Evolutionary conservation across 495 filamentous ascomycete genomes (phyloP).

Genomic region (Diplogelasinospora grovesii): DNA sequence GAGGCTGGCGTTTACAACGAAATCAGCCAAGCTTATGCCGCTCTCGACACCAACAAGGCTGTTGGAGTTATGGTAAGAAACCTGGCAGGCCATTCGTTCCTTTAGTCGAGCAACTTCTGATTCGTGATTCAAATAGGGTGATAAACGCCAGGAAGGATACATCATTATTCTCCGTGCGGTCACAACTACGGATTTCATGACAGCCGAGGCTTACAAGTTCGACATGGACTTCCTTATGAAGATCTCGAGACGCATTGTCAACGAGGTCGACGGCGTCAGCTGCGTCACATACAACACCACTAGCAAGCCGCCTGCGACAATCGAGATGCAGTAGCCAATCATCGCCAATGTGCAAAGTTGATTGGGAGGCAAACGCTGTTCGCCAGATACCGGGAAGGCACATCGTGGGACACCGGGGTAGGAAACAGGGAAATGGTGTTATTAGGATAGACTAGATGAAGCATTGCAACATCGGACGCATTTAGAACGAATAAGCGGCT

Average conservation of each 20-base stretch:
- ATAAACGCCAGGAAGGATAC: conserved; percentile 56
- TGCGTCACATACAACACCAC: conserved; percentile 54
- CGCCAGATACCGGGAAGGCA: too few relatives aligned
- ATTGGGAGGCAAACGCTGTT: too few relatives aligned
- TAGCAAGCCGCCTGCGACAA: conserved; percentile 78
- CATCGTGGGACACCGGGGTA: too few relatives aligned
- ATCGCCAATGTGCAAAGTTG: too few relatives aligned
- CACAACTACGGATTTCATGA: conserved; percentile 73
- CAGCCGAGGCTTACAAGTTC: conserved; percentile 60
- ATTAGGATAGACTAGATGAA: too few relatives aligned
- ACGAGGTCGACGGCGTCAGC: conserved; percentile 65
- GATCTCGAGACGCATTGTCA: conserved; percentile 68
- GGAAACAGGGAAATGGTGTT: too few relatives aligned
- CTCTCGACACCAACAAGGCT: conserved; percentile 56
- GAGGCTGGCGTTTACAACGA: conserved; percentile 78
- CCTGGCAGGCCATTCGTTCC: conserved; percentile 6
- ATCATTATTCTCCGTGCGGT: conserved; percentile 59
- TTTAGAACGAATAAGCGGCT: too few relatives aligned
- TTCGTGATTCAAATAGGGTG: conserved; percentile 49
- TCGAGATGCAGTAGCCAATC: too few relatives aligned
- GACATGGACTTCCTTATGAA: conserved; percentile 59
- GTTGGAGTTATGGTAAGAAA: conserved; percentile 77
- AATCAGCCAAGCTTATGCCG: conserved; percentile 62
- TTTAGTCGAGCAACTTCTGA: background rate
- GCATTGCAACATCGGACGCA: too few relatives aligned